These are phyloP conservation scores for Lipomyces yamadae DNA, from an alignment of 805 yeast genomes.

Conservation along the genomic window DNA sequence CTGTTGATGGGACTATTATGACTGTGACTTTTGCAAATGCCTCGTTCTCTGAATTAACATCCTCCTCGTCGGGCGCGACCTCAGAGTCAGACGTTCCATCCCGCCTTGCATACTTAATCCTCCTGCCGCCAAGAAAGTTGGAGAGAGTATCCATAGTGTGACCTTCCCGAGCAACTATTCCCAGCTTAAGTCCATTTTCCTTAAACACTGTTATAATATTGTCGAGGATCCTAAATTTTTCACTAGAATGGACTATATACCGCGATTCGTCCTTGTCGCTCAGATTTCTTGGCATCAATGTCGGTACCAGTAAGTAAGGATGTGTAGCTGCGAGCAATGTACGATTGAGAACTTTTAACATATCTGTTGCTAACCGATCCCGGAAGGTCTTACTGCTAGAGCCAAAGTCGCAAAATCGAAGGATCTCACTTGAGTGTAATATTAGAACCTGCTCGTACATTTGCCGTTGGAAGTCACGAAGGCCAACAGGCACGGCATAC, in stretches of 20 bases:
- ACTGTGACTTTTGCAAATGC: slow-evolving; percentile 43
- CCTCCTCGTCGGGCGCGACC: slow-evolving; percentile 45
- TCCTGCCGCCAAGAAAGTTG: slow-evolving; percentile 68
- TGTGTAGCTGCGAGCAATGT: slow-evolving; percentile 83
- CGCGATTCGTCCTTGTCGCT: slow-evolving; percentile 39
- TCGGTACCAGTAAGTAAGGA: slow-evolving; percentile 83
- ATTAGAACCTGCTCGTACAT: slow-evolving; percentile 90
- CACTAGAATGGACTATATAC: slow-evolving; percentile 36
- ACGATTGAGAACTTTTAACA: slow-evolving; percentile 74
- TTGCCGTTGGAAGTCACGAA: slow-evolving; percentile 85
- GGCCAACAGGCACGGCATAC: slow-evolving; percentile 78
- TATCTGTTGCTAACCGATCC: slow-evolving; percentile 68
- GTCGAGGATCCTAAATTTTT: slow-evolving; percentile 70
- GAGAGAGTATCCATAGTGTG: slow-evolving; percentile 73
- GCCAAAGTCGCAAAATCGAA: slow-evolving; percentile 75
- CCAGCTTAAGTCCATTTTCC: slow-evolving; percentile 57
- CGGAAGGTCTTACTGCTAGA: slow-evolving; percentile 46
- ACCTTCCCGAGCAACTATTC: slow-evolving; percentile 71
- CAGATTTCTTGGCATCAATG: slow-evolving; percentile 81
- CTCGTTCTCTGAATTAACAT: slow-evolving; percentile 50
- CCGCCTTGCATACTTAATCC: slow-evolving; percentile 60
- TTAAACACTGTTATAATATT: slow-evolving; percentile 65
- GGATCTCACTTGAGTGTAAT: slow-evolving; percentile 85
- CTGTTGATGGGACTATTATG: slow-evolving; percentile 53
- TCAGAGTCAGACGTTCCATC: slow-evolving; percentile 51